Conservation (phyloP, 257 asterid genomes). For the Thymus mandschuricus region DNA sequence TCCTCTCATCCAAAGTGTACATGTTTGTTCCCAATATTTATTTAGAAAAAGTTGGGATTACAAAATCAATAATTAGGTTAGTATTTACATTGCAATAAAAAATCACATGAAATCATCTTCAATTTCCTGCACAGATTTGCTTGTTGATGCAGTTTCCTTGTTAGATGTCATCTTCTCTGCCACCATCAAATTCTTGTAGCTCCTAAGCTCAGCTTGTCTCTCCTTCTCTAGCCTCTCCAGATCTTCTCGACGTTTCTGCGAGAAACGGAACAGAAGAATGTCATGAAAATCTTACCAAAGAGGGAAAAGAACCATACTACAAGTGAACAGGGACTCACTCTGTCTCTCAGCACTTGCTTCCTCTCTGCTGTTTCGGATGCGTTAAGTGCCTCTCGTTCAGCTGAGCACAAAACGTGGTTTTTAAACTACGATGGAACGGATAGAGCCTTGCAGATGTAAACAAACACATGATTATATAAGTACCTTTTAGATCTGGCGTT, state of each 20-base stretch:
- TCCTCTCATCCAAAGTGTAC: background rate
- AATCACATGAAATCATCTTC: conserved; percentile 84
- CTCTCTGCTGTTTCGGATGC: conserved; percentile 82
- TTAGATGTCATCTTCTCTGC: conserved; percentile 90
- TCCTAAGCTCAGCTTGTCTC: conserved; percentile 68
- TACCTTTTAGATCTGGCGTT: conserved; percentile 80
- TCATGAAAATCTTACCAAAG: background rate
- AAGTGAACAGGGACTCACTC: conserved; percentile 43
- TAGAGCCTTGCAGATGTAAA: background rate
- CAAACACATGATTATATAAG: background rate
- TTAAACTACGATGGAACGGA: conserved; percentile 4
- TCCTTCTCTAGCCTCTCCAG: conserved; percentile 79
- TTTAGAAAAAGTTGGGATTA: background rate
- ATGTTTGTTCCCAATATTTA: background rate
- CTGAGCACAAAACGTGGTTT: conserved; percentile 36
- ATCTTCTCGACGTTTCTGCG: conserved; percentile 77
- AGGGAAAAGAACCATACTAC: background rate
- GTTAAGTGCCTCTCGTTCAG: conserved; percentile 80
- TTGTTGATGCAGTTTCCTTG: conserved; percentile 72
- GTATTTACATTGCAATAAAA: background rate
- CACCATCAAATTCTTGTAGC: conserved; percentile 91
- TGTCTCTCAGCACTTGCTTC: conserved; percentile 74
- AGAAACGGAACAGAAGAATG: background rate
- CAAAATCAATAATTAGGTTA: background rate
- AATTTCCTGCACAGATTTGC: conserved; percentile 78